Conservation (phyloP, 257 asterid species). For the Osmanthus fragrans region DNA sequence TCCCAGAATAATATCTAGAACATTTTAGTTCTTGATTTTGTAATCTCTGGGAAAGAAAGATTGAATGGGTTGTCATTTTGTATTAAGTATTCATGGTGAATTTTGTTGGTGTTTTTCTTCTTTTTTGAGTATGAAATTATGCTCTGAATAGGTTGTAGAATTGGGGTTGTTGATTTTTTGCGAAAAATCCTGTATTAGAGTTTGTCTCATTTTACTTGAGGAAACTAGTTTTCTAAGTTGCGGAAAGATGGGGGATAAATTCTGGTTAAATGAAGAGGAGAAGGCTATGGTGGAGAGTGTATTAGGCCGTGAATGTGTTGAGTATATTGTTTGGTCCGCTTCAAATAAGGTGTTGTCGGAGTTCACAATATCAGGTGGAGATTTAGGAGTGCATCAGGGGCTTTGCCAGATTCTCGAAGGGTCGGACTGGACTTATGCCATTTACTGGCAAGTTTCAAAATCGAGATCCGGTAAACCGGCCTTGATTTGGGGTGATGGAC, state of each 20-base stretch:
- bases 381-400: constrained; percentile 69
- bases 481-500: constrained; percentile 95
- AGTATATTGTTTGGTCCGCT: constrained; percentile 70
- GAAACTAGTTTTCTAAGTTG: neutral
- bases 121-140: neutral
- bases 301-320: constrained; percentile 70
- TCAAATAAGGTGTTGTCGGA: constrained; percentile 69
- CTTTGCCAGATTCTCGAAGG: constrained; percentile 72
- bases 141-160: neutral
- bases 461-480: constrained; percentile 92
- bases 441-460: constrained; percentile 91
- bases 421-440: constrained; percentile 83
- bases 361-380: constrained; percentile 61
- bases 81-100: neutral
- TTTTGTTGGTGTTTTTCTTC: neutral
- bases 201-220: neutral
- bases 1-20: neutral
- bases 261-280: constrained; percentile 66
- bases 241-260: constrained; percentile 53
- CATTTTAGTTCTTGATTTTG: neutral
- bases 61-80: neutral
- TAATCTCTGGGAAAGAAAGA: neutral
- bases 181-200: neutral
- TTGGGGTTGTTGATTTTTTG: neutral
- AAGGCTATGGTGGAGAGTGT: constrained; percentile 61